A percentile compares a stretch with the other conserved stretches of the same genome.
Conservation (phyloP, 2,329 filamentous ascomycete species). For the Sporothrix euskadiensis region DNA sequence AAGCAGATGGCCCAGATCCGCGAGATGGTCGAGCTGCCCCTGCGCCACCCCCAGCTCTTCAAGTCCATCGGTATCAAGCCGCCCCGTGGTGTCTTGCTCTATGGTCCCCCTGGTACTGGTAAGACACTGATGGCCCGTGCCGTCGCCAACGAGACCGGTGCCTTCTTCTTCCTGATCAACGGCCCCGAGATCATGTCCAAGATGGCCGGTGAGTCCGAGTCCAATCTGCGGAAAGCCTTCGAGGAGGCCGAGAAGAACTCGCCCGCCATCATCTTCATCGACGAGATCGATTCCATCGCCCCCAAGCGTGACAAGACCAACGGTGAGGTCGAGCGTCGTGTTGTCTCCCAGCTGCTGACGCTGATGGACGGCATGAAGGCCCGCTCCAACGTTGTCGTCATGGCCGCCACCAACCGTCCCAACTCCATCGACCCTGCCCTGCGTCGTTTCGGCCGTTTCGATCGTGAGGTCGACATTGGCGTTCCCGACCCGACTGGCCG, state of each 20-base stretch:
- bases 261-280: slow-evolving; percentile 98
- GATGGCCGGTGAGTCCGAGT: slow-evolving; percentile 99
- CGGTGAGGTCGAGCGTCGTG: slow-evolving; percentile 96
- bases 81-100: slow-evolving; percentile 94
- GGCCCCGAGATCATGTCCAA: slow-evolving; percentile 99
- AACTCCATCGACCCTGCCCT: slow-evolving; percentile 98
- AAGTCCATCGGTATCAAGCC: slow-evolving; percentile 99
- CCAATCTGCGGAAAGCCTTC: slow-evolving; percentile 97
- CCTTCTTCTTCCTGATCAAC: slow-evolving; percentile 99
- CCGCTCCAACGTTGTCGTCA: slow-evolving; percentile 96
- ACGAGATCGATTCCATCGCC: slow-evolving; percentile 98
- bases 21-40: slow-evolving; percentile 94
- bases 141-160: slow-evolving; percentile 97
- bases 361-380: slow-evolving; percentile 99
- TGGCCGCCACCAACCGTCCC: slow-evolving; percentile 97
- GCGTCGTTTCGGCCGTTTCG: slow-evolving; percentile 96
- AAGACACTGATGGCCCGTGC: slow-evolving; percentile 99
- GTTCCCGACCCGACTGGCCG: slow-evolving; percentile 97
- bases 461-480: slow-evolving; percentile 97
- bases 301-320: slow-evolving; percentile 99
- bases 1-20: slow-evolving; percentile 99
- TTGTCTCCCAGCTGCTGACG: slow-evolving; percentile 91
- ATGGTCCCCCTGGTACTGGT: slow-evolving; percentile 96
- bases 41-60: slow-evolving; percentile 97
- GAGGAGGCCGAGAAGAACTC: slow-evolving; percentile 99